These are phyloP conservation scores for Neocatenulostroma microsporum DNA, from an alignment of 2,329 filamentous ascomycete species.

Conservation along the genomic window DNA sequence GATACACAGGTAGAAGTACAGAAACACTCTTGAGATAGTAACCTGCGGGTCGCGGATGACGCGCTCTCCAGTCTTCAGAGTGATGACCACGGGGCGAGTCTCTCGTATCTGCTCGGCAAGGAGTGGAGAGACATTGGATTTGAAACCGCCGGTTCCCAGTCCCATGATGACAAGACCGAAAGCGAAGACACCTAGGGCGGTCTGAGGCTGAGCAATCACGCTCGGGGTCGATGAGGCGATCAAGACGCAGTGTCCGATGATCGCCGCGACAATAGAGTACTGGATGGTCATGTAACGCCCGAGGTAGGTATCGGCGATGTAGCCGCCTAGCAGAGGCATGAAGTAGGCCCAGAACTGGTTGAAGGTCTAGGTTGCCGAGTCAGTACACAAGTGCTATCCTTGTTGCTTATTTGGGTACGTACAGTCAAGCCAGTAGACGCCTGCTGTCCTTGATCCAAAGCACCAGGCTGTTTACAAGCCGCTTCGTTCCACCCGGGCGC, in stretches of 20 bases:
- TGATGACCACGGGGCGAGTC: conserved; percentile 34
- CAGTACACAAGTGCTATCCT: too few relatives aligned
- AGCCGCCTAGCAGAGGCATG: conserved; percentile 38
- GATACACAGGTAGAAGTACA: conserved; percentile 65
- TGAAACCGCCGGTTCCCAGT: conserved; percentile 70
- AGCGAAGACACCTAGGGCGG: conserved; percentile 55
- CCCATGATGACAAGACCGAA: conserved; percentile 61
- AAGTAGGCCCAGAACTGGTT: conserved; percentile 44
- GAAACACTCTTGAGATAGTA: conserved; percentile 41
- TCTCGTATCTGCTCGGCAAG: conserved; percentile 41
- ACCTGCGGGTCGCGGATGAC: conserved; percentile 41
- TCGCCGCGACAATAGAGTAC: conserved; percentile 55
- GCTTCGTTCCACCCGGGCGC: conserved; percentile 34
- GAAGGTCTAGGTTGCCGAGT: too few relatives aligned
- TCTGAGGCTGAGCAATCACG: conserved; percentile 51
- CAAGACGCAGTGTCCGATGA: conserved; percentile 59
- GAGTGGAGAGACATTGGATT: conserved; percentile 59
- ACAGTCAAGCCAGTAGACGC: conserved; percentile 39
- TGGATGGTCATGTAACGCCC: conserved; percentile 64
- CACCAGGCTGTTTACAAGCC: conserved; percentile 30
- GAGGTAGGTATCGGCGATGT: conserved; percentile 58
- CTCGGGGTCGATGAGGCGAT: conserved; percentile 56
- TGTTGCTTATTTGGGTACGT: too few relatives aligned
- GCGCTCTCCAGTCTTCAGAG: conserved; percentile 35
- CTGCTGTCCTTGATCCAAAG: conserved; percentile 34